Percentiles rank a stretch among this genome's conserved stretches.
Evolutionary conservation across 2,329 filamentous ascomycete genomes (phyloP).

Genomic region (Cordyceps fumosorosea): DNA sequence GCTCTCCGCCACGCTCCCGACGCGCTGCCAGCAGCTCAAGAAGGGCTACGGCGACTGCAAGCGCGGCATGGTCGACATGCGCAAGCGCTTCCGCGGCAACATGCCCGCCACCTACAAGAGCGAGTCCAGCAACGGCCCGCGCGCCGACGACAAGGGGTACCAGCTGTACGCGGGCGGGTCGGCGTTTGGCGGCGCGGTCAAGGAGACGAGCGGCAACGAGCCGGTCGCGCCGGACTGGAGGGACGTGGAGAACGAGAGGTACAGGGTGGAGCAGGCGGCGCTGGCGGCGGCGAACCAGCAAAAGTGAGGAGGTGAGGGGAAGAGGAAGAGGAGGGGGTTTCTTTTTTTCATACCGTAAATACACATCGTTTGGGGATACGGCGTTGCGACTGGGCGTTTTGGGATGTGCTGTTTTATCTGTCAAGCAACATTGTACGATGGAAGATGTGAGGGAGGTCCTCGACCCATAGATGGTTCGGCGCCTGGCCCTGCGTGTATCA

Average conservation of each 20-base stretch:
- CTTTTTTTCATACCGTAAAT: not conserved
- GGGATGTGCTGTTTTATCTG: not conserved
- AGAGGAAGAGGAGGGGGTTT: not conserved
- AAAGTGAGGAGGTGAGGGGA: not conserved
- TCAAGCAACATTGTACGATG: not conserved
- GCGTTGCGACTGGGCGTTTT: slow-evolving; percentile 8
- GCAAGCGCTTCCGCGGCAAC: slow-evolving; percentile 94
- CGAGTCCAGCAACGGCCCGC: slow-evolving; percentile 41
- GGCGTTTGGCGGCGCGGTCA: slow-evolving; percentile 58
- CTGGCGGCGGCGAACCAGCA: slow-evolving; percentile 15
- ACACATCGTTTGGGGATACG: not conserved
- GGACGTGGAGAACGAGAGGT: slow-evolving; percentile 58
- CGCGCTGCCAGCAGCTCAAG: slow-evolving; percentile 85
- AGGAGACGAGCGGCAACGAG: slow-evolving; percentile 62
- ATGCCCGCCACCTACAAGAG: slow-evolving; percentile 66
- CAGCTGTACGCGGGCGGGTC: slow-evolving; percentile 76
- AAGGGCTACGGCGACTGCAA: slow-evolving; percentile 94
- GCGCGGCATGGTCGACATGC: slow-evolving; percentile 95
- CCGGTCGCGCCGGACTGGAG: slow-evolving; percentile 55
- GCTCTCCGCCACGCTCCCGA: slow-evolving; percentile 73
- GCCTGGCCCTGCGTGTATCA: not conserved
- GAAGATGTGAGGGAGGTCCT: not conserved
- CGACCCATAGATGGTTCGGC: not conserved
- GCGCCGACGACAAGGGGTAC: slow-evolving; percentile 37
- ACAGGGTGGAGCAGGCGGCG: slow-evolving; percentile 29